A percentile compares a stretch with the other conserved stretches of the same genome.
Evolutionary conservation across 768 basidiomycete species (phyloP).

Genomic region (Inosperma sp.): DNA sequence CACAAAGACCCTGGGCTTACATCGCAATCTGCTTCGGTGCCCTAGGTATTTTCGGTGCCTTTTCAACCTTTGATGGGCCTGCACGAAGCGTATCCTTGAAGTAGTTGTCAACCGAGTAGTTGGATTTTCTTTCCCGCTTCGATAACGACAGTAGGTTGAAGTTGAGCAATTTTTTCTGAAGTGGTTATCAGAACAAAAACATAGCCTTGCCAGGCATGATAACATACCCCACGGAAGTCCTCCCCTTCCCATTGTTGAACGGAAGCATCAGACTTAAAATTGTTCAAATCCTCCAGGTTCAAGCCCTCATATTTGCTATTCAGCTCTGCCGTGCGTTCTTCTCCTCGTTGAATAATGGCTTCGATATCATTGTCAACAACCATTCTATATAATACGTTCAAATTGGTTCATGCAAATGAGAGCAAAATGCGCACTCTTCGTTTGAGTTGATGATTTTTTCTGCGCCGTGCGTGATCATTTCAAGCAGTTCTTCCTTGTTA

Average conservation of each 20-base stretch:
- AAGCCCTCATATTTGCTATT: constrained; percentile 90
- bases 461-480: constrained; percentile 98
- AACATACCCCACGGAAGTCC: constrained; percentile 75
- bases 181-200: constrained; percentile 12
- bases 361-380: constrained; percentile 90
- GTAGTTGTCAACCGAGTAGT: constrained; percentile 93
- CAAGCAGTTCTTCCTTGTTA: constrained; percentile 92
- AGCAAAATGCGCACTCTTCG: constrained; percentile 53
- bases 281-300: constrained; percentile 91
- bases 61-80: constrained; percentile 72
- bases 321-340: constrained; percentile 83
- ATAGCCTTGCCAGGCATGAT: background rate
- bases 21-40: constrained; percentile 85
- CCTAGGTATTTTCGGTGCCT: constrained; percentile 75
- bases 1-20: constrained; percentile 46
- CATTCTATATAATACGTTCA: constrained; percentile 38
- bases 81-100: constrained; percentile 88
- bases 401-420: background rate
- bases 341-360: constrained; percentile 85
- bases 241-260: constrained; percentile 96
- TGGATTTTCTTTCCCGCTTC: constrained; percentile 90
- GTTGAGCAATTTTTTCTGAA: constrained; percentile 60
- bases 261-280: constrained; percentile 92
- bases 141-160: constrained; percentile 81
- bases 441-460: constrained; percentile 89